phyloP scores from a whole-genome alignment of 2,329 filamentous ascomycete genomes.

The Teratosphaeriaceae sp. region DNA sequence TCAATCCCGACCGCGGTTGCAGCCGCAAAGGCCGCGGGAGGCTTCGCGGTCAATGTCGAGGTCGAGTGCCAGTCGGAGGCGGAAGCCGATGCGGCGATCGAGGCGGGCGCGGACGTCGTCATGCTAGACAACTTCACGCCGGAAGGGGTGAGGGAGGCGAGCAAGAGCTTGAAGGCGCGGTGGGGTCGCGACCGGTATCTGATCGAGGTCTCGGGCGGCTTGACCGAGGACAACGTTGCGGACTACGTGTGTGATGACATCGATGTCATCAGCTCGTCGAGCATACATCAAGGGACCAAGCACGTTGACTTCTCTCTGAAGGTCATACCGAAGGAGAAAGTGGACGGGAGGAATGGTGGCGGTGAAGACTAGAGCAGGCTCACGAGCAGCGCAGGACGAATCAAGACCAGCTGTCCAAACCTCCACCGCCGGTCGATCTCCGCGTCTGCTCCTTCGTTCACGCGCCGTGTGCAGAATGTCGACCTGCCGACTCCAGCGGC shows the following conservation, averaged over 20 bases:
- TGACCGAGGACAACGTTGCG: conserved; percentile 78
- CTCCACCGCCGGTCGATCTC: too few relatives aligned
- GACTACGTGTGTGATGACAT: conserved; percentile 76
- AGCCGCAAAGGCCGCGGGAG: conserved; percentile 75
- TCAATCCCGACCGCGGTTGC: conserved; percentile 80
- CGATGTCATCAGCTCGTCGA: conserved; percentile 93
- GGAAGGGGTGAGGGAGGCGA: conserved; percentile 68
- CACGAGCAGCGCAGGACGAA: background rate
- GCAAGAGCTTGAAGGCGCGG: conserved; percentile 66
- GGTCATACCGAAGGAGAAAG: conserved; percentile 50
- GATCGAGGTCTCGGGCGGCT: conserved; percentile 85
- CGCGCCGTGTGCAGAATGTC: too few relatives aligned
- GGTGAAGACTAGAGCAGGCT: conserved; percentile 14
- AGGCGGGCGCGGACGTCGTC: conserved; percentile 84
- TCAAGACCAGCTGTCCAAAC: too few relatives aligned
- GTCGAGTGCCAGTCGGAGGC: conserved; percentile 86
- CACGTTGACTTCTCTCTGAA: conserved; percentile 97
- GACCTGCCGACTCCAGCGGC: too few relatives aligned
- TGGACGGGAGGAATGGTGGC: conserved; percentile 16
- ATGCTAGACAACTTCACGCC: conserved; percentile 96
- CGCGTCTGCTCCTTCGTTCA: too few relatives aligned
- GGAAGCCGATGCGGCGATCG: conserved; percentile 87
- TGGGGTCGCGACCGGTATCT: conserved; percentile 65
- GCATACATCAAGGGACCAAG: conserved; percentile 89
- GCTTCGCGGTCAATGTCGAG: conserved; percentile 90